Conservation (phyloP, 805 yeast genomes). For the Teunomyces cretensis region DNA sequence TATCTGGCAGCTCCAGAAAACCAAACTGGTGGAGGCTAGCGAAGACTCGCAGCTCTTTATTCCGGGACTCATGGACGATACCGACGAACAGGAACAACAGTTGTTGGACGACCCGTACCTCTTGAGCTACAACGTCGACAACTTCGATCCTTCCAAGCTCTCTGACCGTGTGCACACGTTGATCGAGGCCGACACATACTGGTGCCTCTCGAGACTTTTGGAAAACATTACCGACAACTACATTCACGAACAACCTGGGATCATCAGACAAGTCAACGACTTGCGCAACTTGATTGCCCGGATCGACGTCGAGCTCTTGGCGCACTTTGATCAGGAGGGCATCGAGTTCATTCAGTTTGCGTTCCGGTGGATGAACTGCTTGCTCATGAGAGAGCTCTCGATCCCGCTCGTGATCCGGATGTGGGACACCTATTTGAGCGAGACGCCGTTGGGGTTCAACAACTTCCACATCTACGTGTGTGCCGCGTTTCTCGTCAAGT, state of each 20-base stretch:
- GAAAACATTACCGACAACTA: conserved; percentile 97
- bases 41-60: conserved; percentile 28
- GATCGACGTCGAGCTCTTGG: conserved; percentile 71
- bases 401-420: conserved; percentile 79
- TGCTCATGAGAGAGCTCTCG: conserved; percentile 89
- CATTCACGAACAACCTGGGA: conserved; percentile 98
- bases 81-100: conserved; percentile 23
- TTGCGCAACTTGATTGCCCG: conserved; percentile 73
- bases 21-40: conserved; percentile 10
- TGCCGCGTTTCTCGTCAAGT: conserved; percentile 90
- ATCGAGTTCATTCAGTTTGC: conserved; percentile 95
- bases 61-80: conserved; percentile 35
- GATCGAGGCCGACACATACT: conserved; percentile 93
- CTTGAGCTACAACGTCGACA: conserved; percentile 41
- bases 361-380: conserved; percentile 98
- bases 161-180: conserved; percentile 60
- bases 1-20: conserved; percentile 41
- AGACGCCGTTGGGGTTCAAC: conserved; percentile 75
- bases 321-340: conserved; percentile 76
- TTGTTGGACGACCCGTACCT: conserved; percentile 27
- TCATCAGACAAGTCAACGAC: conserved; percentile 83
- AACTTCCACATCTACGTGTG: conserved; percentile 96
- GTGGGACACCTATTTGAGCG: conserved; percentile 95
- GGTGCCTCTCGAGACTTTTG: conserved; percentile 89
- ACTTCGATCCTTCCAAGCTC: conserved; percentile 60